A percentile compares a stretch with the other conserved stretches of the same genome.
These are phyloP conservation scores for Pichia inconspicua DNA, from an alignment of 1,139 yeast species.

Conservation along the genomic window DNA sequence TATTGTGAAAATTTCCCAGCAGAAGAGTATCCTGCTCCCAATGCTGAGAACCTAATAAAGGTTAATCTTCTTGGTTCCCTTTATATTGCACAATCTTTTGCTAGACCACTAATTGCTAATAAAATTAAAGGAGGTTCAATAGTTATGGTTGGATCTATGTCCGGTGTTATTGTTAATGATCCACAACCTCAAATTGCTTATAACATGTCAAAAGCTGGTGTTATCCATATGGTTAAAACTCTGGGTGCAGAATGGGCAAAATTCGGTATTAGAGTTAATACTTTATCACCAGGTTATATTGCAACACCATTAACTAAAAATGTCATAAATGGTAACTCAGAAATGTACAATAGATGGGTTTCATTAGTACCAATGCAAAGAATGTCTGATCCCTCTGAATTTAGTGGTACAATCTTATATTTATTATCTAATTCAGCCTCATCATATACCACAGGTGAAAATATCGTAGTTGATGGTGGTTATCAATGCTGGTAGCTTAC, in stretches of 20 bases:
- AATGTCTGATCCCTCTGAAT: slow-evolving; percentile 73
- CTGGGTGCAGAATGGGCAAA: slow-evolving; percentile 84
- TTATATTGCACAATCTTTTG: slow-evolving; percentile 57
- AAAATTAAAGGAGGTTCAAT: slow-evolving; percentile 51
- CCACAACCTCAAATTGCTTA: slow-evolving; percentile 84
- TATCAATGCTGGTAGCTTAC: slow-evolving; percentile 46
- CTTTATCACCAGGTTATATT: slow-evolving; percentile 78
- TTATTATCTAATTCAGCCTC: slow-evolving; percentile 68
- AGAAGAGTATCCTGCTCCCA: slow-evolving; percentile 63
- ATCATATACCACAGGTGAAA: slow-evolving; percentile 77
- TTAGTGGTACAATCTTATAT: slow-evolving; percentile 76
- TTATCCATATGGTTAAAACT: slow-evolving; percentile 66
- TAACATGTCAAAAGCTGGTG: slow-evolving; percentile 83
- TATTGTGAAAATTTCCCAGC: slow-evolving; percentile 76
- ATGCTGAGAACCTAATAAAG: slow-evolving; percentile 61
- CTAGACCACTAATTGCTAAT: slow-evolving; percentile 54
- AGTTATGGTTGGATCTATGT: slow-evolving; percentile 77
- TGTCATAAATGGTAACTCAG: slow-evolving; percentile 45
- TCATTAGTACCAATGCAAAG: slow-evolving; percentile 66
- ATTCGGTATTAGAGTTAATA: slow-evolving; percentile 67
- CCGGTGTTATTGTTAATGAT: slow-evolving; percentile 73
- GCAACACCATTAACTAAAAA: slow-evolving; percentile 56
- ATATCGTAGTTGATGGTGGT: slow-evolving; percentile 83
- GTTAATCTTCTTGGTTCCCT: slow-evolving; percentile 73
- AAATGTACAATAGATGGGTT: slow-evolving; percentile 51